Evolutionary conservation across 805 yeast genomes (phyloP), one percentile per base, ranked within the genome.

Genomic region (Yarrowia osloensis): DNA sequence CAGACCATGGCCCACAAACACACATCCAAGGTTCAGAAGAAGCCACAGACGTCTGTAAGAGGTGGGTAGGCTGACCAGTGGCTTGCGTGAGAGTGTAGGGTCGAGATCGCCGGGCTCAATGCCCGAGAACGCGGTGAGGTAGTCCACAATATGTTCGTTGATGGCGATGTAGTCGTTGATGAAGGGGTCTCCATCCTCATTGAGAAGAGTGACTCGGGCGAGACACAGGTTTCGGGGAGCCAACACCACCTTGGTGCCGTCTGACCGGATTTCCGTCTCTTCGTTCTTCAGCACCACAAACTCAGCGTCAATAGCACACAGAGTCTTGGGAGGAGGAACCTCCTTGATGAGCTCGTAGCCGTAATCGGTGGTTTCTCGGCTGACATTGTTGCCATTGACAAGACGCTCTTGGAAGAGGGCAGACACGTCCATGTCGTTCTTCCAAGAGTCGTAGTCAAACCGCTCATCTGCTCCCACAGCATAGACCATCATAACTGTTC

Each of bases 221-320:
- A 95, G 80, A 2, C 95, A 87, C 50, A 88, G 82, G 65, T 85
- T 83, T 59, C 87, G 86, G 0, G 99, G 98, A 68, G 87, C 84
- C 5, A 92, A 82, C 39, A 94, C 76, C 6, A 85, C 82, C 70
- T 87, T 87, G 5, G 82, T 73, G 0, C 98, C 98, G 69, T 86
- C 85, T 66, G 88, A 85, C 65, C 86, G 85, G 57, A 94, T 84
- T 73, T 93, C 98, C 50, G 86, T 84, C 69, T 88, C 86, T 71
- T 92, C 98, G 4, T 89, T 89, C 59, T 86, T 85, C 35, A 93
- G 75, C 33, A 87, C 84, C 2, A 95, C 98, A 81, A 96, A 95
- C 76, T 95, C 99, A 0, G 99, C 98, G 80, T 95, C 99, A 67
- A 95, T 88, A 0, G 98, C 99, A 21, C 94, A 87, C 44, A 92